phyloP scores from a whole-genome alignment of 192 early-diverging fungal species.

The Coemansia javaensis region DNA sequence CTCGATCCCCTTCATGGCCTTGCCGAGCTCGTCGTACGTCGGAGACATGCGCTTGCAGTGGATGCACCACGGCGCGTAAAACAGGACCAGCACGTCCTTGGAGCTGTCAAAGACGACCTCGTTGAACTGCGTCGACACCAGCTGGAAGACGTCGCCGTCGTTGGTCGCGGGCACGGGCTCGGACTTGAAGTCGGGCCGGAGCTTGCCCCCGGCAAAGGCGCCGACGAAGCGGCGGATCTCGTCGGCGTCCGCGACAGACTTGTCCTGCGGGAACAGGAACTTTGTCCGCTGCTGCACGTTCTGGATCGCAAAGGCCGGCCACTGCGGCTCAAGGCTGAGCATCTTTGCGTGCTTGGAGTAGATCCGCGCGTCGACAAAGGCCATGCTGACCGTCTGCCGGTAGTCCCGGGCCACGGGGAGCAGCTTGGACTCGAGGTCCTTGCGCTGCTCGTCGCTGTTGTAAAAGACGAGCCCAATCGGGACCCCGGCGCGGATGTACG shows the following conservation, averaged over 20 bases:
- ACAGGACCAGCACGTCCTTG: conserved; percentile 89
- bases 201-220: conserved; percentile 58
- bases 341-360: conserved; percentile 77
- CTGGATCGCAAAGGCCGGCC: conserved; percentile 94
- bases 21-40: conserved; percentile 79
- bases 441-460: conserved; percentile 56
- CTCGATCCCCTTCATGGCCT: conserved; percentile 40
- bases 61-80: conserved; percentile 85
- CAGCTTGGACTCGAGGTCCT: conserved; percentile 50
- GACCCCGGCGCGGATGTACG: conserved; percentile 73
- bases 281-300: conserved; percentile 64
- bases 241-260: conserved; percentile 57
- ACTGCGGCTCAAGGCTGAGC: conserved; percentile 78
- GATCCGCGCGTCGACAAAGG: conserved; percentile 79
- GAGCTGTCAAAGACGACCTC: conserved; percentile 75
- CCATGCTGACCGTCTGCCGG: conserved; percentile 82
- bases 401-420: conserved; percentile 68
- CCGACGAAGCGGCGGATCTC: conserved; percentile 58
- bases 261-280: conserved; percentile 72
- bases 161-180: conserved; percentile 73
- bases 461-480: conserved; percentile 88
- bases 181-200: conserved; percentile 73
- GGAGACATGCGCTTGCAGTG: conserved; percentile 72
- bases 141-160: conserved; percentile 78
- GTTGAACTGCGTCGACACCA: conserved; percentile 79